Conservation (phyloP, 2,329 filamentous ascomycete species). For the Fusarium euwallaceae region DNA sequence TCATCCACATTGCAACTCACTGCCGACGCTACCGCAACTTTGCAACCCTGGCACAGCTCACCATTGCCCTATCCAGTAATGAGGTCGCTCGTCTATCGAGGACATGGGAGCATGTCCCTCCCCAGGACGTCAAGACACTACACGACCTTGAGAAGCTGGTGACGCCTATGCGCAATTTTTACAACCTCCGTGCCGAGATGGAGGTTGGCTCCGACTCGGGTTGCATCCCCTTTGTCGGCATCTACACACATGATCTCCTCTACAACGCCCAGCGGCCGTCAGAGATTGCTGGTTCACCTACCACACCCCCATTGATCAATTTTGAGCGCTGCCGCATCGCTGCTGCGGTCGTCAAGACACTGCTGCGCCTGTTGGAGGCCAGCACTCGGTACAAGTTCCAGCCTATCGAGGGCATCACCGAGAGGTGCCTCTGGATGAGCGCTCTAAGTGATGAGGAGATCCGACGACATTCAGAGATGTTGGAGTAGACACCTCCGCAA, state of each 20-base stretch:
- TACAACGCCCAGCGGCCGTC: conserved; percentile 85
- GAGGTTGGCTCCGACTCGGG: conserved; percentile 75
- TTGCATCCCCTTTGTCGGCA: conserved; percentile 87
- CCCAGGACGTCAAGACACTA: conserved; percentile 74
- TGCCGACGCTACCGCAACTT: conserved; percentile 84
- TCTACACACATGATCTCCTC: conserved; percentile 86
- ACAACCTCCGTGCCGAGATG: conserved; percentile 83
- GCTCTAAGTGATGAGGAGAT: conserved; percentile 84
- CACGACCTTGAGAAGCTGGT: conserved; percentile 78
- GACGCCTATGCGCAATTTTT: conserved; percentile 82
- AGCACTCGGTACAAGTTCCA: conserved; percentile 81
- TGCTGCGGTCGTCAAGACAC: conserved; percentile 82
- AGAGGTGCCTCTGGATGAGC: conserved; percentile 88
- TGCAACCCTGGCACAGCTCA: conserved; percentile 85
- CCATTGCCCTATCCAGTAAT: conserved; percentile 80
- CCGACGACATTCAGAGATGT: conserved; percentile 62
- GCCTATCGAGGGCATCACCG: conserved; percentile 81
- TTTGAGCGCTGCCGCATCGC: conserved; percentile 85
- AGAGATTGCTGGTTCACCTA: conserved; percentile 77
- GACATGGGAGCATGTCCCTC: conserved; percentile 80
- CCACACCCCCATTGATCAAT: conserved; percentile 79
- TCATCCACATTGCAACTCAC: conserved; percentile 83
- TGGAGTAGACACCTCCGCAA: conserved; percentile 54
- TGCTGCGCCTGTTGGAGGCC: conserved; percentile 82
- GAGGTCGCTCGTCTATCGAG: conserved; percentile 76